phyloP scores from a whole-genome alignment of 2,329 filamentous ascomycete species.

The Lithohypha guttulata region DNA sequence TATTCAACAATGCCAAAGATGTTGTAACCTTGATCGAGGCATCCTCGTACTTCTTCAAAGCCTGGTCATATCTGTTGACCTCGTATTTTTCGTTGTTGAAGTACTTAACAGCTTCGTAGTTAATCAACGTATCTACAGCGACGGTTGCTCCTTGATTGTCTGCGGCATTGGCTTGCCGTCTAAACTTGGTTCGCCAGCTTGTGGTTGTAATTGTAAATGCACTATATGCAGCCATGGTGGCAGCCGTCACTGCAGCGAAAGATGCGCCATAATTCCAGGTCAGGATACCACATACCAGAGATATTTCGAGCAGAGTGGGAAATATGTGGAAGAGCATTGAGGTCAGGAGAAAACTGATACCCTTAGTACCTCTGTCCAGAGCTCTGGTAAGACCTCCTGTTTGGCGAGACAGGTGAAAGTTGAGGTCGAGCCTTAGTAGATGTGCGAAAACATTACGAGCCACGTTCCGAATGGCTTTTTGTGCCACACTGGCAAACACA shows the following conservation, averaged over 20 bases:
- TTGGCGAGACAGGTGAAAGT: constrained; percentile 88
- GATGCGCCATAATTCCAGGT: constrained; percentile 90
- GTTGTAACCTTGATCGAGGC: constrained; percentile 96
- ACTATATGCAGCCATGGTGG: constrained; percentile 88
- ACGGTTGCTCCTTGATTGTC: constrained; percentile 94
- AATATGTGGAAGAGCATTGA: constrained; percentile 98
- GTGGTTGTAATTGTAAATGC: constrained; percentile 97
- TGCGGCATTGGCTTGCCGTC: constrained; percentile 86
- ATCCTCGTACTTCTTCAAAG: constrained; percentile 75
- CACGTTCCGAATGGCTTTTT: constrained; percentile 87
- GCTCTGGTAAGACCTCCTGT: constrained; percentile 89
- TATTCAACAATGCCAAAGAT: constrained; percentile 84
- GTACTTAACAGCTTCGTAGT: constrained; percentile 98
- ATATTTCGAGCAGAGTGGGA: constrained; percentile 85
- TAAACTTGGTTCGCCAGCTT: constrained; percentile 92
- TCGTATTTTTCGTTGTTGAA: constrained; percentile 99
- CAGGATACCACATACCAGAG: constrained; percentile 89
- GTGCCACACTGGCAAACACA: constrained; percentile 90
- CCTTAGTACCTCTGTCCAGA: constrained; percentile 94
- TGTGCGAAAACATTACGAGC: constrained; percentile 90
- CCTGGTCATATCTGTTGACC: constrained; percentile 78
- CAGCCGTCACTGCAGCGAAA: constrained; percentile 80
- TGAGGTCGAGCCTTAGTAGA: constrained; percentile 74
- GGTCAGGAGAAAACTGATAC: constrained; percentile 90
- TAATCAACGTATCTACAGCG: constrained; percentile 92